A percentile compares a stretch with the other conserved stretches of the same genome.
These are phyloP conservation scores for Hanseniaspora pseudoguilliermondii DNA, from an alignment of 805 yeast species.

Conservation along the genomic window DNA sequence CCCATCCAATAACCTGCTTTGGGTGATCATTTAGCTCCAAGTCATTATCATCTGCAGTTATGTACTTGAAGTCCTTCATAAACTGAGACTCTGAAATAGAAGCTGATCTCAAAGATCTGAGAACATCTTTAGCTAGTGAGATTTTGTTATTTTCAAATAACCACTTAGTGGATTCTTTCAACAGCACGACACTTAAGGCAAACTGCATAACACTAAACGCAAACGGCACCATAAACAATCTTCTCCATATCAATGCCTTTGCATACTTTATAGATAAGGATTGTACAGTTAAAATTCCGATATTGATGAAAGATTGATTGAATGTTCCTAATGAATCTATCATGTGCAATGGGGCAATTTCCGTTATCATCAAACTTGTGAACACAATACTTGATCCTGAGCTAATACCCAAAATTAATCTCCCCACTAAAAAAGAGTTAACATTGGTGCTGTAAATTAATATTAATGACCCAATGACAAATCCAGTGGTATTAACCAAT, in stretches of 20 bases:
- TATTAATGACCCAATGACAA: constrained; percentile 48
- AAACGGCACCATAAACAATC: constrained; percentile 49
- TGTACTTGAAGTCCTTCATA: constrained; percentile 16
- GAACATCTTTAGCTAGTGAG: constrained; percentile 31
- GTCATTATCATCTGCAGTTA: background rate
- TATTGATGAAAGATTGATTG: constrained; percentile 75
- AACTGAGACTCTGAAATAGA: constrained; percentile 21
- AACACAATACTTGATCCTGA: constrained; percentile 83
- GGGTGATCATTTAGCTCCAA: background rate
- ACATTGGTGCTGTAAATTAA: constrained; percentile 41
- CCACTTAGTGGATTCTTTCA: constrained; percentile 79
- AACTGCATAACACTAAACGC: constrained; percentile 41
- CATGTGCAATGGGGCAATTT: constrained; percentile 54
- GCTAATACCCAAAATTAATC: constrained; percentile 69
- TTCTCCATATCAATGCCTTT: constrained; percentile 58
- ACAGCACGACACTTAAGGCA: constrained; percentile 30
- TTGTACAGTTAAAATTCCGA: constrained; percentile 78
- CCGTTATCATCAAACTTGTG: constrained; percentile 70
- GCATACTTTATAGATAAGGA: constrained; percentile 58
- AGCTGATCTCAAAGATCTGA: constrained; percentile 29
- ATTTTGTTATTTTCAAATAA: constrained; percentile 29
- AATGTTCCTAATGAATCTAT: constrained; percentile 77
- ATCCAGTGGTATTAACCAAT: constrained; percentile 39
- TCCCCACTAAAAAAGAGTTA: constrained; percentile 42
- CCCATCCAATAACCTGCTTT: constrained; percentile 18